Evolutionary conservation across 2,329 filamentous ascomycete species (phyloP).

Genomic region (Cladobotryum mycophilum): DNA sequence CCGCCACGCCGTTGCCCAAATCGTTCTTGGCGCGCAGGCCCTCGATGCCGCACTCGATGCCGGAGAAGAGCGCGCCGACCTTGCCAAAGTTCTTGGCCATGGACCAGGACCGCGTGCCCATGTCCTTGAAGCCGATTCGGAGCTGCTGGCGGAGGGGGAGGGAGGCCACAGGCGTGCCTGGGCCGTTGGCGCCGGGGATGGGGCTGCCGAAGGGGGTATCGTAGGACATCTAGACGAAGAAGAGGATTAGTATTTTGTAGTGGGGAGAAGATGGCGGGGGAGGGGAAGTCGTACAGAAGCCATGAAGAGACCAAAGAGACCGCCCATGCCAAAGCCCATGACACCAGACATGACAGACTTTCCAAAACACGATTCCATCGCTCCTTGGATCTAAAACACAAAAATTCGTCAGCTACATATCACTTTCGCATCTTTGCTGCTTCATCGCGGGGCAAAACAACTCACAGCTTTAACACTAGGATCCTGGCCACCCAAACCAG

Average conservation of each 20-base stretch:
- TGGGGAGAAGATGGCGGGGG: not conserved
- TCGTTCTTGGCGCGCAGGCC: conserved; percentile 92
- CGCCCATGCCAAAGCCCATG: conserved; percentile 91
- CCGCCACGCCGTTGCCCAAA: conserved; percentile 75
- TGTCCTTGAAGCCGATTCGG: conserved; percentile 82
- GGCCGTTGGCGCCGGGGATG: conserved; percentile 30
- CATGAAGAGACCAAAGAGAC: conserved; percentile 96
- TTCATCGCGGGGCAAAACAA: conserved; percentile 6
- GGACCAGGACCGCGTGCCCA: conserved; percentile 76
- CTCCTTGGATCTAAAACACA: conserved; percentile 61
- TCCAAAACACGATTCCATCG: conserved; percentile 86
- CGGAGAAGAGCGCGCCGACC: conserved; percentile 83
- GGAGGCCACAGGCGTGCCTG: conserved; percentile 39
- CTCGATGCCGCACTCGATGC: conserved; percentile 94
- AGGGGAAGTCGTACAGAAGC: conserved; percentile 63
- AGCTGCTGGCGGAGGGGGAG: conserved; percentile 83
- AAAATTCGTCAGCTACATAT: conserved; percentile 2
- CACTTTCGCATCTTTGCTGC: not conserved
- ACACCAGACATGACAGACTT: conserved; percentile 87
- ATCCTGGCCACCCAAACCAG: conserved; percentile 36
- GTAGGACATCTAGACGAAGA: conserved; percentile 78
- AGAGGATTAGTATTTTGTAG: conserved; percentile 11
- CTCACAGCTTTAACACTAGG: conserved; percentile 46
- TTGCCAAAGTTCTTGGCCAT: conserved; percentile 93
- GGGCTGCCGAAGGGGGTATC: conserved; percentile 73